Evolutionary conservation across 2,329 filamentous ascomycete species (phyloP).

Genomic region (Colletotrichum phormii): DNA sequence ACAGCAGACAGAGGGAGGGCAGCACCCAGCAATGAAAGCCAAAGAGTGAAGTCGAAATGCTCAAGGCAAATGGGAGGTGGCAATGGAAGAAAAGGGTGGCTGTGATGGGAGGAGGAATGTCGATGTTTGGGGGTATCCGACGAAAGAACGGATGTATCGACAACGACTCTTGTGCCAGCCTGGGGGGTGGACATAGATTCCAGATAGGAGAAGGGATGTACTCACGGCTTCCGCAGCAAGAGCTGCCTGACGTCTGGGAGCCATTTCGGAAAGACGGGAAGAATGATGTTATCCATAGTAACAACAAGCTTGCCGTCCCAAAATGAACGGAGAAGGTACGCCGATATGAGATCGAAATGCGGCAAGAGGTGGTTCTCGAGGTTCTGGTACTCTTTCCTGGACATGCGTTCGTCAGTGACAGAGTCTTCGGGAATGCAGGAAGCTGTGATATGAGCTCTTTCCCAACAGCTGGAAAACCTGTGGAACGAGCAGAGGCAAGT

Average conservation of each 20-base stretch:
- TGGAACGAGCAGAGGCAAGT: neutral
- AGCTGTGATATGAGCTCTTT: neutral
- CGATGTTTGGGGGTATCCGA: neutral
- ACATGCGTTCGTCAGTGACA: neutral
- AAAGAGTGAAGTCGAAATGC: constrained; percentile 12
- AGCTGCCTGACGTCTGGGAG: constrained; percentile 28
- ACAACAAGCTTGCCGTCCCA: constrained; percentile 5
- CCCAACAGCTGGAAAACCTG: neutral
- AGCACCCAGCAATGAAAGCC: constrained; percentile 28
- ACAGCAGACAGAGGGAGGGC: neutral
- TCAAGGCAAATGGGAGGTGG: constrained; percentile 14
- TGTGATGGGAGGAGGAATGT: constrained; percentile 14
- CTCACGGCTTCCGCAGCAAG: constrained; percentile 33
- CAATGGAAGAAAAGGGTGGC: neutral
- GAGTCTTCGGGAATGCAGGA: neutral
- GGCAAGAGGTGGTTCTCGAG: neutral
- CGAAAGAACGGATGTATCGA: constrained; percentile 24
- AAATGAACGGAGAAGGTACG: neutral
- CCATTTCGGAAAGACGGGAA: constrained; percentile 27
- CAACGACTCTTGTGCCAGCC: neutral
- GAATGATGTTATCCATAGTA: constrained; percentile 33
- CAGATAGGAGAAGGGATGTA: neutral
- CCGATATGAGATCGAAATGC: neutral
- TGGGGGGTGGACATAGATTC: neutral
- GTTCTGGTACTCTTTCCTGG: neutral